Base-by-base conservation (phyloP, 441 rosid genomes). In the Pelargonium australe region DNA sequence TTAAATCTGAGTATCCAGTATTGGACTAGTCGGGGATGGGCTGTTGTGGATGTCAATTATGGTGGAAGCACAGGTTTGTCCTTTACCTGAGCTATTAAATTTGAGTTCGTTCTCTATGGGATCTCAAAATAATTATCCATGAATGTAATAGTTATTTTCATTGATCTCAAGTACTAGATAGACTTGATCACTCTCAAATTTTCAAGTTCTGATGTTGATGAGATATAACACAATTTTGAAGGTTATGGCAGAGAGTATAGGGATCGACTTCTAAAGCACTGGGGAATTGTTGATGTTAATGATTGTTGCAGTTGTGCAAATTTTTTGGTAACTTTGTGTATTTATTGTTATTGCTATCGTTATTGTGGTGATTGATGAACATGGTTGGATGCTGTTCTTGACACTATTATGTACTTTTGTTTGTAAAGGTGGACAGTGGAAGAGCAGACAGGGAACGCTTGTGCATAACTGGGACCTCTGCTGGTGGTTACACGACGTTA, bases 1-100 rank as follows among this genome's bases (percentile, higher is more conserved):
- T 78, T 94, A 79, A 85, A 85, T 77, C 79, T 87, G 64, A 84
- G 86, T 75, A 78, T 88, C 78, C 96, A 94, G 76, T 94, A 85
- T 76, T 94, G 96, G 95, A 94, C 99, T 34, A 94, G 95, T 77
- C 81, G 99, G 69, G 96, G 97, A 66, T 94, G 99, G 97, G 97
- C 96, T 63, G 76, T 85, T 73, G 91, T 86, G 73, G 99, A 91
- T 83, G 99, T 94, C 68, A 94, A 89, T 72, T 94, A 91, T 68
- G 92, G 96, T 71, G 99, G 99, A 85, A 94, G 99, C 91, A 91
- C 94, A 66, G 97, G 97, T 94, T 80, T 73, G 90, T 85, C 65
- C 57, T 66, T 45, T 23, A 62, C 63, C 67, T 55, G 64, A 47
- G 9, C 55, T 31, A n/a, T 28, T 13, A n/a, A 53, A 37, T n/a